Percentiles rank a stretch among this genome's conserved stretches.
Conservation (phyloP, 345 rosid genomes). For the Aquilaria sinensis region DNA sequence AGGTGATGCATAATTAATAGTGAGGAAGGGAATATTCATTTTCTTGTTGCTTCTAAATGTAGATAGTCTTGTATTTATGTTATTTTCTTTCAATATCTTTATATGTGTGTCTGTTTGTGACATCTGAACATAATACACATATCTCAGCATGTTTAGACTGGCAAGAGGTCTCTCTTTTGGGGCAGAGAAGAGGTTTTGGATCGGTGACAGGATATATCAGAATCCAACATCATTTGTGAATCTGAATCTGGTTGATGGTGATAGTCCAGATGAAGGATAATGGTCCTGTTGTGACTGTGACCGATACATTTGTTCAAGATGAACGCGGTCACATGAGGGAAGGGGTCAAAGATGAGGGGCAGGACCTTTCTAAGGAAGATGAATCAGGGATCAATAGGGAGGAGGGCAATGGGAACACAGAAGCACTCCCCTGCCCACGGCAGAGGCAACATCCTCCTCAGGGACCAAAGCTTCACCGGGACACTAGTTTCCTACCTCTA, state of each 20-base stretch:
- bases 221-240: constrained; percentile 18
- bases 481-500: constrained; percentile 26
- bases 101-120: too few relatives aligned
- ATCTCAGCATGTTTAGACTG: too few relatives aligned
- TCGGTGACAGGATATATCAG: constrained; percentile 4
- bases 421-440: constrained; percentile 12
- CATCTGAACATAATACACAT: too few relatives aligned
- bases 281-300: constrained; percentile 21
- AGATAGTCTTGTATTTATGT: too few relatives aligned
- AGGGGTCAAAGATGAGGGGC: constrained; percentile 30
- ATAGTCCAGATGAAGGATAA: constrained; percentile 23
- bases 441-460: constrained; percentile 23
- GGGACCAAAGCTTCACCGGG: constrained; percentile 25
- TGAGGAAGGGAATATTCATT: too few relatives aligned
- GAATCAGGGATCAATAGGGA: constrained; percentile 32
- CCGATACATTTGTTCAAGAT: constrained; percentile 19
- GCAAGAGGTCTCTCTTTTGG: constrained; percentile 2
- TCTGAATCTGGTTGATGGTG: constrained; percentile 40
- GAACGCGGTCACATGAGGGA: constrained; percentile 25
- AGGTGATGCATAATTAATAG: too few relatives aligned
- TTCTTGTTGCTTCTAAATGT: too few relatives aligned
- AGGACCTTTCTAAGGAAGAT: constrained; percentile 38
- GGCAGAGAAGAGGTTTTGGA: constrained; percentile 14
- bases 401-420: constrained; percentile 15
- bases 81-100: too few relatives aligned